Base-by-base conservation (phyloP, 2,329 filamentous ascomycete species). In the Colletotrichum tamarilloi region DNA sequence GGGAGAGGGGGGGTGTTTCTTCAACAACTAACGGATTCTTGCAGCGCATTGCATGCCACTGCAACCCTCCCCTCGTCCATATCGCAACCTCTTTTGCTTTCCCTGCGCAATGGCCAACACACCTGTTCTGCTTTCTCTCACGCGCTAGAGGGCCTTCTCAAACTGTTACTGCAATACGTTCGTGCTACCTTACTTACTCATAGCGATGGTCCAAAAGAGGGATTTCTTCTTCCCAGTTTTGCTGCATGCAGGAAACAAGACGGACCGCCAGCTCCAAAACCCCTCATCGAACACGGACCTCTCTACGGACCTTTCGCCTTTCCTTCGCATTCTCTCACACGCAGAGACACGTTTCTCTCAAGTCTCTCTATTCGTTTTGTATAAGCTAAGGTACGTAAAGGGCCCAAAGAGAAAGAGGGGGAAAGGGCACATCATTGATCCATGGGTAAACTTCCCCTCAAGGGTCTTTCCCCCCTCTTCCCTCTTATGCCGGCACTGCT, bases 281-380 rank as follows among this genome's bases (percentile, higher is more conserved):
- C 68, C 69, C 68, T 68, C 69, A 62, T 35, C 12, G 14, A 30
- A 72, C 69, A 72, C 69, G 58, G 69, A 53, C 65, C 69, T 68
- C 63, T 66, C n/a, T 35, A 32, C 32, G 9, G 16, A 35, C 28
- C 28, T 32, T 5, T 16, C 11, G 16, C 24, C 22, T 22, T 35
- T 35, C 12, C 38, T 49, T 49, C 42, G 42, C 19, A n/a, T 8
- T 46, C 42, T 46, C 42, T 46, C 42, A 42, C 35, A 42, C 16
- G 16, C 19, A n/a, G 11, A 35, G 3, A 35, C 32, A 19, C 42
- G 7, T 46, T 49, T 49, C 52, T 53, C 30, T 38, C 62, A 35
- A 42, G 38, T 42, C 38, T 42, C 38, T 42, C 38, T 42, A 19
- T 42, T 14, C 38, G 38, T 42, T 19, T 42, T 42, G 38, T 42